Evolutionary conservation across 1,284 basidiomycete genomes (phyloP), one percentile per base, ranked within the genome.

Genomic region (Ceratobasidium theobromae): DNA sequence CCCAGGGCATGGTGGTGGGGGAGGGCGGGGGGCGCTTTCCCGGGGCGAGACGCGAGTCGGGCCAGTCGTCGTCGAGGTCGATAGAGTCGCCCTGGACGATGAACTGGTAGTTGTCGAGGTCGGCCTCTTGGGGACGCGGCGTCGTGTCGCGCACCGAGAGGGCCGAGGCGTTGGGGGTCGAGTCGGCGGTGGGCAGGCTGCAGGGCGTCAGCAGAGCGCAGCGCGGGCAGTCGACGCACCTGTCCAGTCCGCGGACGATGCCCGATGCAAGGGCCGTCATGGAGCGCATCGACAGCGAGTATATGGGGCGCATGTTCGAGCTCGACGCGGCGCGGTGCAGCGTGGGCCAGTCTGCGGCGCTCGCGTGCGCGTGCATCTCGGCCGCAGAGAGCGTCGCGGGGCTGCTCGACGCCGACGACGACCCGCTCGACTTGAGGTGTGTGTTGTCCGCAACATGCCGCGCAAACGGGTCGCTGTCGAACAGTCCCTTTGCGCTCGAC

Each of bases 21-120:
- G 58, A 62, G 4, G 58, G 58, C 28, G 58, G 58, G n/a, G 58
- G 58, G 1, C 58, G 28, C n/a, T n/a, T n/a, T n/a, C n/a, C n/a
- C n/a, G n/a, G n/a, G n/a, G n/a, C n/a, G n/a, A n/a, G n/a, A n/a
- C n/a, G n/a, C n/a, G n/a, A n/a, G n/a, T n/a, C n/a, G n/a, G n/a
- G n/a, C n/a, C n/a, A n/a, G n/a, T n/a, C n/a, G n/a, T n/a, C n/a
- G n/a, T n/a, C n/a, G n/a, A n/a, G n/a, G n/a, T n/a, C n/a, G n/a
- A n/a, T n/a, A n/a, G n/a, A n/a, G n/a, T n/a, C n/a, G n/a, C 35
- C 16, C 35, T 38, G 35, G 35, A 16, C 35, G 35, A 30, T 43
- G 48, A 62, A 62, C 6, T 38, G 45, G 23, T 62, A 62, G 23
- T 62, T 28, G 11, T 62, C 58, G n/a, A 62, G 33, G 33, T 58